Evolutionary conservation across 1,284 basidiomycete genomes (phyloP), one percentile per base, ranked within the genome.

Genomic region (Leccinum insolens): DNA sequence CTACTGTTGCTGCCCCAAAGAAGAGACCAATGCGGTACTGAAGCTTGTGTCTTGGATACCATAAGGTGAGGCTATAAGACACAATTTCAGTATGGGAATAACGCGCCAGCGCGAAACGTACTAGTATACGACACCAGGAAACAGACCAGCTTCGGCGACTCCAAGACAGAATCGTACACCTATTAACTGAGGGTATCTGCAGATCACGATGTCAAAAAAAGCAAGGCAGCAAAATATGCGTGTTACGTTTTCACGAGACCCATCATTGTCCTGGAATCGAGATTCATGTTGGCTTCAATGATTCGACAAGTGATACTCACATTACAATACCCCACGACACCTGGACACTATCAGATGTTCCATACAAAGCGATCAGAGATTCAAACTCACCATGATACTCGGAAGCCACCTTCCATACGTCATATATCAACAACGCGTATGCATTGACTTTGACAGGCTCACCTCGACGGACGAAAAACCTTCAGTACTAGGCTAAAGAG

Each of bases 61-160:
- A 80, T 11, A 79, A 59, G 1, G 79, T 78, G 22, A 78, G 67
- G 55, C 75, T 77, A 34, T 8, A 9, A 4, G 3, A 3, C 14
- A 31, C n/a, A 12, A 52, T 1, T 22, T 76, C 22, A 74, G 64
- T 15, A n/a, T 25, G 14, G 7, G 12, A 25, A 61, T 11, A 1
- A 60, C 3, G 58, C 81, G 80, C 82, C 84, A 41, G 28, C 20
- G 28, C 17, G 46, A 22, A 28, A 73, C 82, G 41, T 64, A 87
- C 88, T 89, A 91, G 75, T 89, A 91, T 0, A 86, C 84, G 6
- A 90, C 88, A 20, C 90, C 89, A 7, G 89, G 89, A 73, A 91
- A 89, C 25, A 92, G 76, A 0, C 91, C 91, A 7, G 89, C 87
- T 75, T 93, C 91, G 0, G 89, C 84, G 0, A 91, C 74, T 3